Evolutionary conservation across 1,284 basidiomycete species (phyloP).

Genomic region (Fomitopsis palustris): DNA sequence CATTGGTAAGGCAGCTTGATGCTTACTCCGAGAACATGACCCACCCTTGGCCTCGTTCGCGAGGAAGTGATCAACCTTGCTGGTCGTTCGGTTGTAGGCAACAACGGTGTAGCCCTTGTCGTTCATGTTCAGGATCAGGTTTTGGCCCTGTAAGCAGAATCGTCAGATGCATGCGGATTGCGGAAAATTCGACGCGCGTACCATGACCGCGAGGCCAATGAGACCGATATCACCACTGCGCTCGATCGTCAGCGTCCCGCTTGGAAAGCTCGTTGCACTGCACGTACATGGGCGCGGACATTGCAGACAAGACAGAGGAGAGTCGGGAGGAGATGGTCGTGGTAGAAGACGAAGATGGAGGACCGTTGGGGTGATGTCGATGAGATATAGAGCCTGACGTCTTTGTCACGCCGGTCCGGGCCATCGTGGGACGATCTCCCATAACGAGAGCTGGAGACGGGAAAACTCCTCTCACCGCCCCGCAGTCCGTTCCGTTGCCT

Average conservation of each 20-base stretch:
- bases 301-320: slow-evolving; percentile 26
- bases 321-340: slow-evolving; percentile 26
- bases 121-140: slow-evolving; percentile 97
- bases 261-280: slow-evolving; percentile 1
- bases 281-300: slow-evolving; percentile 43
- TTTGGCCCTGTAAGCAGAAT: slow-evolving; percentile 73
- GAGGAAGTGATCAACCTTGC: slow-evolving; percentile 96
- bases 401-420: slow-evolving; percentile 23
- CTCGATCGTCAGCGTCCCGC: slow-evolving; percentile 3
- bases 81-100: slow-evolving; percentile 95
- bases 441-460: slow-evolving; percentile 2
- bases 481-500: not conserved
- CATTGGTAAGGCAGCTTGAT: slow-evolving; percentile 11
- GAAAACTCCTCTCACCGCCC: slow-evolving; percentile 7
- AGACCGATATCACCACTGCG: slow-evolving; percentile 86
- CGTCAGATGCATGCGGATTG: slow-evolving; percentile 5
- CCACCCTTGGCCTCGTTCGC: slow-evolving; percentile 96
- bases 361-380: slow-evolving; percentile 27
- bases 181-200: slow-evolving; percentile 33
- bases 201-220: slow-evolving; percentile 97
- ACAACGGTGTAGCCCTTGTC: slow-evolving; percentile 99
- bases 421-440: slow-evolving; percentile 19
- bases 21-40: slow-evolving; percentile 23
- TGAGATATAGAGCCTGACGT: slow-evolving; percentile 30
- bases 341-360: slow-evolving; percentile 22